phyloP scores from a whole-genome alignment of 139 green algal genomes.

The Micractinium sp. region DNA sequence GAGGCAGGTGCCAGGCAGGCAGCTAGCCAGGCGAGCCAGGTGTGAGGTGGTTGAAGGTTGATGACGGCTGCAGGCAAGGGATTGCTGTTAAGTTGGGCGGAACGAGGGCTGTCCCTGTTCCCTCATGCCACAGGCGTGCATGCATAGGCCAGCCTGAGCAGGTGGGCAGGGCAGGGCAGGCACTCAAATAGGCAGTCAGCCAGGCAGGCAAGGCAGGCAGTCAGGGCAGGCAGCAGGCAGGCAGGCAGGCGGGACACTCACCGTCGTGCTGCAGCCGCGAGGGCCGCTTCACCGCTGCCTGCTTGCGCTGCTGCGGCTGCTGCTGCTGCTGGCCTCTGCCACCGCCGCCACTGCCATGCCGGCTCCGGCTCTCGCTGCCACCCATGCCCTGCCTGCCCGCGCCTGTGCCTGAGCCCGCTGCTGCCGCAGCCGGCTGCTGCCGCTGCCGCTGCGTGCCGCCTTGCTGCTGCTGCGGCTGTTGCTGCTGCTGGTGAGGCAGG shows the following conservation, averaged over 20 bases:
- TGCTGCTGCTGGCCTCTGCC: too few species aligned
- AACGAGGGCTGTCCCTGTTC: too few species aligned
- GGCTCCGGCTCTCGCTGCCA: background rate
- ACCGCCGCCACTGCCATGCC: background rate
- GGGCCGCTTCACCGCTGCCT: background rate
- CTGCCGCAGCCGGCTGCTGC: background rate
- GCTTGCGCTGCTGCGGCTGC: conserved; percentile 1
- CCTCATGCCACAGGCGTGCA: too few species aligned
- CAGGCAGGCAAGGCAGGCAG: background rate
- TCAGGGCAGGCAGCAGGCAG: background rate
- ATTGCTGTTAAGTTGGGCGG: too few species aligned
- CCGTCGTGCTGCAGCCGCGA: conserved; percentile 39
- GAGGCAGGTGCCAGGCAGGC: too few species aligned
- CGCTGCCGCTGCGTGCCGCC: background rate
- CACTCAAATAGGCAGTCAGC: background rate
- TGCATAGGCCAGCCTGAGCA: too few species aligned
- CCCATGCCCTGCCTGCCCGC: background rate
- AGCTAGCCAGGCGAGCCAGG: too few species aligned
- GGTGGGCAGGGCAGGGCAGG: background rate
- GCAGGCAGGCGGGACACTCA: background rate
- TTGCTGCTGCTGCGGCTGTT: background rate
- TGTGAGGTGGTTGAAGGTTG: too few species aligned
- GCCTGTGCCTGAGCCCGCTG: background rate
- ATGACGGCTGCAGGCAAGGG: too few species aligned
- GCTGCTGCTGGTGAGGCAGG: conserved; percentile 20